These are phyloP conservation scores for Sugiyamaella castrensis DNA, from an alignment of 1,139 yeast species.

Conservation along the genomic window DNA sequence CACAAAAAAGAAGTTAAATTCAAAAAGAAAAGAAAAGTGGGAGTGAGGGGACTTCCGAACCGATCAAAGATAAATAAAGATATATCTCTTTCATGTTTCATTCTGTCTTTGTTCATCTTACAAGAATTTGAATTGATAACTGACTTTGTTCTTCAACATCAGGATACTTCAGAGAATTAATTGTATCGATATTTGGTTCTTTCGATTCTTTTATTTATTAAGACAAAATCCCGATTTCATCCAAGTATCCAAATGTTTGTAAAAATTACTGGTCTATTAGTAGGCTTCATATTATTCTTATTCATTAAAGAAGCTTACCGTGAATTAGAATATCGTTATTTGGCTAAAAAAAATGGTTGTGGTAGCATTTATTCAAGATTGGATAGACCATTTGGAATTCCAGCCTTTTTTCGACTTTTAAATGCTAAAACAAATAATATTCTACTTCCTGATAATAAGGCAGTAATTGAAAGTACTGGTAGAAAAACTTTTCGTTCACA, in stretches of 20 bases:
- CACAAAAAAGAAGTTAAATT: too few relatives aligned
- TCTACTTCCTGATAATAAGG: slow-evolving; percentile 9
- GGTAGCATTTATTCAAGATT: slow-evolving; percentile 3
- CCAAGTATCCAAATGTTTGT: not conserved
- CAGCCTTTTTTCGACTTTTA: slow-evolving; percentile 10
- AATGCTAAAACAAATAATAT: slow-evolving; percentile 11
- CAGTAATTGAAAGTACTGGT: slow-evolving; percentile 1
- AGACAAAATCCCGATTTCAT: not conserved
- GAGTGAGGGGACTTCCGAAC: too few relatives aligned
- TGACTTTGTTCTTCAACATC: too few relatives aligned
- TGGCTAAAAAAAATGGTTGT: slow-evolving; percentile 13
- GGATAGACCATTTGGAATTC: slow-evolving; percentile 24
- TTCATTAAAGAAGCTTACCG: slow-evolving; percentile 4
- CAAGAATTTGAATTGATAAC: too few relatives aligned
- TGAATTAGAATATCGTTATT: slow-evolving; percentile 1
- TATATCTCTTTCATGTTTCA: too few relatives aligned
- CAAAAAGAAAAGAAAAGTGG: too few relatives aligned
- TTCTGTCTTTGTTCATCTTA: too few relatives aligned
- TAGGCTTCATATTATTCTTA: not conserved
- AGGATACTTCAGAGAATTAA: too few relatives aligned
- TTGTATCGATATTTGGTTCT: too few relatives aligned
- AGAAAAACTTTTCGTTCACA: slow-evolving; percentile 20
- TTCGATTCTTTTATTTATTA: not conserved
- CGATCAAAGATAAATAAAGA: too few relatives aligned
- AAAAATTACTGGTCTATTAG: not conserved